Evolutionary conservation across 2,329 filamentous ascomycete species (phyloP).

Genomic region (Ophiocordyceps sinensis): DNA sequence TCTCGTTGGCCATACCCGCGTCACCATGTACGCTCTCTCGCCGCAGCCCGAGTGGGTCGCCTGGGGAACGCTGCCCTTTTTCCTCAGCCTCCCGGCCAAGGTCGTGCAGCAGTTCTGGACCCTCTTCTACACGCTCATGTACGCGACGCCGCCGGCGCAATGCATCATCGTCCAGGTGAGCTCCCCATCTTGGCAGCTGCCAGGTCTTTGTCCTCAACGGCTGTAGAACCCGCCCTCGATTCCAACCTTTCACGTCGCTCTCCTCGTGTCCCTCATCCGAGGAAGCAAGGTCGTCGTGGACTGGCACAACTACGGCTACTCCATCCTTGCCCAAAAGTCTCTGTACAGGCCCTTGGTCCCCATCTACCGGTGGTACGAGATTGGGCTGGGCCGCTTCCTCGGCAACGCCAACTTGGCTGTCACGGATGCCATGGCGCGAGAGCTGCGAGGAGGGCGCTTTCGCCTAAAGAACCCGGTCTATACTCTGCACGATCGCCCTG

Average conservation of each 20-base stretch:
- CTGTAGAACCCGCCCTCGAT: slow-evolving; percentile 83
- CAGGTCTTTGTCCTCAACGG: background rate
- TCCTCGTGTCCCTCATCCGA: slow-evolving; percentile 58
- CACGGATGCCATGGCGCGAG: slow-evolving; percentile 71
- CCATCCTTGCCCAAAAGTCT: slow-evolving; percentile 58
- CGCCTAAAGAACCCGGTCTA: slow-evolving; percentile 48
- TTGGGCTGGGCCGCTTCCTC: slow-evolving; percentile 51
- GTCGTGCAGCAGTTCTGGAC: slow-evolving; percentile 68
- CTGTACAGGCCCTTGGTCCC: slow-evolving; percentile 60
- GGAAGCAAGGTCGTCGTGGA: slow-evolving; percentile 78
- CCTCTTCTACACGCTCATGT: slow-evolving; percentile 59
- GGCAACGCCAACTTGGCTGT: slow-evolving; percentile 69
- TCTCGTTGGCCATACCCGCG: slow-evolving; percentile 50
- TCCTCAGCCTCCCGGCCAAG: slow-evolving; percentile 68
- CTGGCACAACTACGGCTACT: slow-evolving; percentile 99
- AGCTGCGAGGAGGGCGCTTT: slow-evolving; percentile 52
- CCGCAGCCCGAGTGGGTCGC: slow-evolving; percentile 53
- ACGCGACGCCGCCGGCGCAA: slow-evolving; percentile 55
- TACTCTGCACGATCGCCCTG: slow-evolving; percentile 75
- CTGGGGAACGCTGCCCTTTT: slow-evolving; percentile 59
- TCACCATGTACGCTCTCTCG: slow-evolving; percentile 57
- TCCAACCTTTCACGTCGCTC: slow-evolving; percentile 68
- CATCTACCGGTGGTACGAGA: slow-evolving; percentile 67
- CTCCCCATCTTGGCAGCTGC: background rate
- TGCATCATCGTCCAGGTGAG: slow-evolving; percentile 74